These are phyloP conservation scores for Geotrichum australiense DNA, from an alignment of 1,139 yeast species.

Conservation along the genomic window DNA sequence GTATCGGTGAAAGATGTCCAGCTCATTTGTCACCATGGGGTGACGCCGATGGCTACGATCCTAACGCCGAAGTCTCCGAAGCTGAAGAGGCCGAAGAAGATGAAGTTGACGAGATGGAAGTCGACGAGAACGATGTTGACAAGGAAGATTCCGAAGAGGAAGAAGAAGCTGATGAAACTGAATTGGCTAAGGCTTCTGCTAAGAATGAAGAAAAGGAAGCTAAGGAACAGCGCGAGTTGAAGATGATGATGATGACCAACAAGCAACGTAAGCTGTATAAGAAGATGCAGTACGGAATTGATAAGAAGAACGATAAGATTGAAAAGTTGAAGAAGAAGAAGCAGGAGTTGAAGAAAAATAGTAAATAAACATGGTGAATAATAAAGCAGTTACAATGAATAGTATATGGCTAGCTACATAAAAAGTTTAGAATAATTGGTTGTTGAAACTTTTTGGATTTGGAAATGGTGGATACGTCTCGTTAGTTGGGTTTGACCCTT, in stretches of 20 bases:
- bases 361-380: background rate
- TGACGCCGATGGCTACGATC: constrained; percentile 85
- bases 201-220: constrained; percentile 23
- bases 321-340: constrained; percentile 71
- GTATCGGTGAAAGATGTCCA: constrained; percentile 92
- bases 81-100: constrained; percentile 37
- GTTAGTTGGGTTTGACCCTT: too few species aligned
- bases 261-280: constrained; percentile 91
- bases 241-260: constrained; percentile 95
- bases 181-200: constrained; percentile 65
- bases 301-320: constrained; percentile 74
- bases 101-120: constrained; percentile 45
- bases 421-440: too few species aligned
- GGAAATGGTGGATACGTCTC: too few species aligned
- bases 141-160: constrained; percentile 42
- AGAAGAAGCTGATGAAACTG: constrained; percentile 70
- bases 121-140: constrained; percentile 45
- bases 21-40: constrained; percentile 99
- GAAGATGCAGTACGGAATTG: constrained; percentile 90
- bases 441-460: too few species aligned
- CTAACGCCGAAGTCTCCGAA: constrained; percentile 46
- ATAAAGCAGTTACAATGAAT: too few species aligned
- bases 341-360: constrained; percentile 58
- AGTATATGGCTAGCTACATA: too few species aligned
- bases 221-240: constrained; percentile 79